These are phyloP conservation scores for Melampsora occidentalis DNA, from an alignment of 1,284 basidiomycete species.

Conservation along the genomic window DNA sequence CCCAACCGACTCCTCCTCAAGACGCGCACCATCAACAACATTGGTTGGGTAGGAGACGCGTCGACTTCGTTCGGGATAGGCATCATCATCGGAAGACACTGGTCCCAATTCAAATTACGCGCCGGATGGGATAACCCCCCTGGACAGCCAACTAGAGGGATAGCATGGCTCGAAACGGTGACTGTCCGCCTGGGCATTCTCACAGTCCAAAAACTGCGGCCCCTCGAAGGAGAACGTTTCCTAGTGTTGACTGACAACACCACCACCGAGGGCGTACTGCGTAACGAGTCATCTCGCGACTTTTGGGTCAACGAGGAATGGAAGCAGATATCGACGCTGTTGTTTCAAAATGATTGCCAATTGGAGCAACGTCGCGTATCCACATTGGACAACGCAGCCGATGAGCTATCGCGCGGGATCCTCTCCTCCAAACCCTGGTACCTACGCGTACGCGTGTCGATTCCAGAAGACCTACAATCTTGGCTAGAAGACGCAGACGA, in stretches of 20 bases:
- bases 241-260: neutral
- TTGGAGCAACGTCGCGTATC: neutral
- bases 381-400: neutral
- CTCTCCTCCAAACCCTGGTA: neutral
- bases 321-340: neutral
- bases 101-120: neutral
- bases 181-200: no score
- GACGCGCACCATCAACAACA: neutral
- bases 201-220: no score
- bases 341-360: neutral
- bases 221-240: no score
- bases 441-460: neutral
- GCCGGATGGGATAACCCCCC: neutral
- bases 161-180: no score
- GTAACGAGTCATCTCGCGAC: neutral
- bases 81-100: neutral
- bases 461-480: neutral
- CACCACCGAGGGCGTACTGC: no score
- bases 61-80: slow-evolving; percentile 1
- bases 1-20: neutral
- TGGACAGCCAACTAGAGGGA: neutral
- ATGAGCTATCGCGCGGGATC: no score
- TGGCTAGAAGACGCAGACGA: neutral
- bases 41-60: neutral
- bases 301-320: neutral